These are phyloP conservation scores for Psilocybe azurescens DNA, from an alignment of 768 basidiomycete species.

Conservation along the genomic window DNA sequence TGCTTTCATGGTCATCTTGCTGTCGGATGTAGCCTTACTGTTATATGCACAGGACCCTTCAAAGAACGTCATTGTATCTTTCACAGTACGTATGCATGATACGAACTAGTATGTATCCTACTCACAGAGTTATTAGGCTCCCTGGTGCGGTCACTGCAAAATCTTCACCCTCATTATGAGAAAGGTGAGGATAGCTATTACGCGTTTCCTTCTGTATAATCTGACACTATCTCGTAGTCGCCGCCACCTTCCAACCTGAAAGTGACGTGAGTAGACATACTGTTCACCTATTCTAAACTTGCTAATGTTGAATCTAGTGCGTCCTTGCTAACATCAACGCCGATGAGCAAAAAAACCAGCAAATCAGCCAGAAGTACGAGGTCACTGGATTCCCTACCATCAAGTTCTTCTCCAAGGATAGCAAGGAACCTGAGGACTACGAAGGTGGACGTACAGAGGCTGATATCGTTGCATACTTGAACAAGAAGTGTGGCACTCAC, in stretches of 20 bases:
- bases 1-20: neutral
- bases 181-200: constrained; percentile 48
- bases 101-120: neutral
- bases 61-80: constrained; percentile 87
- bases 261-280: constrained; percentile 54
- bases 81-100: constrained; percentile 58
- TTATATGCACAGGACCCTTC: constrained; percentile 51
- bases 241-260: constrained; percentile 79
- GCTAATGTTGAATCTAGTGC: constrained; percentile 58
- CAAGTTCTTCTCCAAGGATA: constrained; percentile 88
- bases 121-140: constrained; percentile 44
- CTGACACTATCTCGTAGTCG: constrained; percentile 51
- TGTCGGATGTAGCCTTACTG: neutral
- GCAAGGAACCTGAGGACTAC: constrained; percentile 69
- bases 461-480: constrained; percentile 81
- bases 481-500: constrained; percentile 85
- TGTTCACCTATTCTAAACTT: neutral
- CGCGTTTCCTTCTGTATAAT: neutral
- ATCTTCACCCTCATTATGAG: constrained; percentile 85
- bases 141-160: constrained; percentile 98
- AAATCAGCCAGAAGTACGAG: constrained; percentile 71
- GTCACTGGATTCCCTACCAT: constrained; percentile 90
- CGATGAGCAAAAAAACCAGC: constrained; percentile 81
- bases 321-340: constrained; percentile 91
- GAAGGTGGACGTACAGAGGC: constrained; percentile 72